Evolutionary conservation across 768 basidiomycete species (phyloP), one percentile per base, ranked within the genome.

Genomic region (Pleurotus tuoliensis): DNA sequence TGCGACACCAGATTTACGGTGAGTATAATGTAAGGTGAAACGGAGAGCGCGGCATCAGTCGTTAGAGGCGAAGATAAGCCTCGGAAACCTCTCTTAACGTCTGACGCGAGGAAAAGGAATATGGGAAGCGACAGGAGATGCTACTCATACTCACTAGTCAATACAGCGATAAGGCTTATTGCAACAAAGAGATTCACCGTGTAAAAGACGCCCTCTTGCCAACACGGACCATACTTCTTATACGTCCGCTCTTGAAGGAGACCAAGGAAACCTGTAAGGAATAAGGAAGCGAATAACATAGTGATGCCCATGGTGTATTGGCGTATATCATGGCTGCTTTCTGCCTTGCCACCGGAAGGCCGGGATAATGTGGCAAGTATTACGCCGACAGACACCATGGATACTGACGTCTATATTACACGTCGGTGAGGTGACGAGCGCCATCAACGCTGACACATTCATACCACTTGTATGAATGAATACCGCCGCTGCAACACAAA

Each of bases 151-250:
- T n/a, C 38, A 25, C 48, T 11, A 20, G 3, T 34, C 9, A 45
- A 46, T 2, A 16, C 16, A 37, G 7, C 9, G 41, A 52, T 24
- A 46, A 3, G 43, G 7, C 30, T 11, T 39, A 48, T 34, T 43
- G 25, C 24, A 41, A 24, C 40, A 24, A 9, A 24, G 13, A 16
- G 0, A 24, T 79, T 47, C 65, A 92, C 91, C 30, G 86, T 89
- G 67, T 93, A 94, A 65, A 94, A 93, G 2, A 93, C 77, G 3
- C 85, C 86, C 69, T 93, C 92, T 62, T 80, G 82, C 92, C 92
- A 94, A 60, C 79, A 83, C 0, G 86, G 86, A 0, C 91, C 91
- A 61, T 90, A 90, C 44, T 70, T 76, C 54, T 69, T 75, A 67
- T 89, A 94, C 6, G 90, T 92, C 54, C 74, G 75, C 66, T 93